Conservation (phyloP, 2,329 filamentous ascomycete genomes). For the Sclerotinia trifoliorum region DNA sequence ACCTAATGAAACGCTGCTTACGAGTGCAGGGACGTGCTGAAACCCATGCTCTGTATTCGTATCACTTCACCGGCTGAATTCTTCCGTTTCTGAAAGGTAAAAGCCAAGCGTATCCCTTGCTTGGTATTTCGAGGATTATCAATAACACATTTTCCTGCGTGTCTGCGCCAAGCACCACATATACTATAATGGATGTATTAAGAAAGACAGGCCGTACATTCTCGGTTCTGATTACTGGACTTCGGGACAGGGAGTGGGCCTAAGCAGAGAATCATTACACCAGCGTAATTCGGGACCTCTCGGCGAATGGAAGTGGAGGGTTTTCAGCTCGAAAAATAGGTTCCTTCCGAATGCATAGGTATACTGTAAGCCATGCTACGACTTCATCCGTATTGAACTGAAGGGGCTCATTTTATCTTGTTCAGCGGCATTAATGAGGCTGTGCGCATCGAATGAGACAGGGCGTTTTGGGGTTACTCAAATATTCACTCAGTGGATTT, state of each 20-base stretch:
- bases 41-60: not conserved
- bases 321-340: slow-evolving; percentile 5
- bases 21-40: not conserved
- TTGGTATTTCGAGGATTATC: not conserved
- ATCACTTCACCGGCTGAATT: not conserved
- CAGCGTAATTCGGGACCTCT: not conserved
- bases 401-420: not conserved
- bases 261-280: not conserved
- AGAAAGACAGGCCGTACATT: not conserved
- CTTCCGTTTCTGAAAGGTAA: not conserved
- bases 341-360: not conserved
- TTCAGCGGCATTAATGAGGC: not conserved
- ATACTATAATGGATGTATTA: not conserved
- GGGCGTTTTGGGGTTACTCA: not conserved
- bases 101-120: not conserved
- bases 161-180: not conserved
- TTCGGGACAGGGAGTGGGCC: not conserved
- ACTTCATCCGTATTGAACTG: not conserved
- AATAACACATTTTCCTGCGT: not conserved
- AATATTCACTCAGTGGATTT: not conserved
- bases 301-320: not conserved
- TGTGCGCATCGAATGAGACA: not conserved
- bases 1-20: not conserved
- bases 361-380: not conserved
- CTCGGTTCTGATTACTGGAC: not conserved